phyloP scores from a whole-genome alignment of 1,284 basidiomycete genomes.

The Apiotrichum brassicae region DNA sequence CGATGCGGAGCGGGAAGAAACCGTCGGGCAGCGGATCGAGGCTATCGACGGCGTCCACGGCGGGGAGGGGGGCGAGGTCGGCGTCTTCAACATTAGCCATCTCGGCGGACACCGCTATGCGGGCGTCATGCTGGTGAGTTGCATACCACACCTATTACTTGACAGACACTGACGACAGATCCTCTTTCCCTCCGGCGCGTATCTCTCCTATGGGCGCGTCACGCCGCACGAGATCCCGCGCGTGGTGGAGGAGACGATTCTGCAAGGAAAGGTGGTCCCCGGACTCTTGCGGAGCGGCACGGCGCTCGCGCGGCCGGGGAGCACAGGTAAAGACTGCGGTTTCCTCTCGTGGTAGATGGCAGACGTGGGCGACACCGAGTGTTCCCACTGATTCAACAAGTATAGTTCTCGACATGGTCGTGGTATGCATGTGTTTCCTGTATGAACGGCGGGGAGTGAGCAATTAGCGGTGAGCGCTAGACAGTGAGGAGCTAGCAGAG shows the following conservation, averaged over 20 bases:
- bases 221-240: slow-evolving; percentile 78
- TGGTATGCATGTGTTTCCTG: too few relatives aligned
- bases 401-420: too few relatives aligned
- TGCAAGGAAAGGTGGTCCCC: slow-evolving; percentile 72
- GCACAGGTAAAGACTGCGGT: slow-evolving; percentile 14
- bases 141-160: neutral
- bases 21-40: slow-evolving; percentile 51
- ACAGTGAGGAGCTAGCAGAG: too few relatives aligned
- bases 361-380: too few relatives aligned
- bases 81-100: slow-evolving; percentile 80
- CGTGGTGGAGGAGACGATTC: slow-evolving; percentile 78
- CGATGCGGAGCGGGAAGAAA: slow-evolving; percentile 47
- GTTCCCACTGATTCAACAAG: too few relatives aligned
- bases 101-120: slow-evolving; percentile 86
- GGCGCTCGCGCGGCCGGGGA: slow-evolving; percentile 52
- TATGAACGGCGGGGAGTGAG: too few relatives aligned
- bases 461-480: too few relatives aligned
- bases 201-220: slow-evolving; percentile 90
- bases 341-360: slow-evolving; percentile 27
- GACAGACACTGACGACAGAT: slow-evolving; percentile 53
- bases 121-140: slow-evolving; percentile 77
- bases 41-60: slow-evolving; percentile 46
- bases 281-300: slow-evolving; percentile 74
- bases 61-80: slow-evolving; percentile 53
- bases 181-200: slow-evolving; percentile 73